phyloP scores from a whole-genome alignment of 2,329 filamentous ascomycete genomes.

The Mollisiaceae sp. region DNA sequence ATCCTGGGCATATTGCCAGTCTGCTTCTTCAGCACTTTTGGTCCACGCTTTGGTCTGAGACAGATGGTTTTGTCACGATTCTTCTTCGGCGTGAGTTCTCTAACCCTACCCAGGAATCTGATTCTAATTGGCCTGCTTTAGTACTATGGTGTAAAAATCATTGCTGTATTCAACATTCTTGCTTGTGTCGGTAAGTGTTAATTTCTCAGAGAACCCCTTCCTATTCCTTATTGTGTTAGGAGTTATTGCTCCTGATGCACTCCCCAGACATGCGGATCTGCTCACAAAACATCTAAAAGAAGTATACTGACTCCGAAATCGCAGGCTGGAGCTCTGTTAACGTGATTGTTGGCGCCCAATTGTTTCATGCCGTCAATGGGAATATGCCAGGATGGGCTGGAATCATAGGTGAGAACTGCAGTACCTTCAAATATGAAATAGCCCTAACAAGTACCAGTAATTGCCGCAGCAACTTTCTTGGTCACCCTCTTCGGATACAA shows the following conservation, averaged over 20 bases:
- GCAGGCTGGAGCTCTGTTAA: too few species aligned
- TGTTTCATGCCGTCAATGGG: slow-evolving; percentile 74
- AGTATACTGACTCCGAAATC: too few species aligned
- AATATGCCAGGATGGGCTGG: slow-evolving; percentile 74
- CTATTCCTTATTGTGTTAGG: too few species aligned
- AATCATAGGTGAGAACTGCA: slow-evolving; percentile 54
- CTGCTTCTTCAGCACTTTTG: slow-evolving; percentile 79
- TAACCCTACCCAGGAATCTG: neutral
- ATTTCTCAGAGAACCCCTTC: too few species aligned
- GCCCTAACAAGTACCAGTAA: slow-evolving; percentile 50
- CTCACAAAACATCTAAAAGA: too few species aligned
- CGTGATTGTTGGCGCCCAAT: slow-evolving; percentile 78
- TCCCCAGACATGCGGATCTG: too few species aligned
- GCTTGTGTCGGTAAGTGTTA: slow-evolving; percentile 77
- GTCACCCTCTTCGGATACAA: slow-evolving; percentile 78
- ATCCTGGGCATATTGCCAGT: slow-evolving; percentile 74
- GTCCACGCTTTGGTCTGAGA: slow-evolving; percentile 73
- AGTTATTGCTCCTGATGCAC: too few species aligned
- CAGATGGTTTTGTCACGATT: slow-evolving; percentile 83
- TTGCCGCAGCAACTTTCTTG: slow-evolving; percentile 69
- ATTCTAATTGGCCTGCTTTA: slow-evolving; percentile 16
- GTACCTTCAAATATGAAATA: neutral
- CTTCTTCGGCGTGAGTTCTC: slow-evolving; percentile 71
- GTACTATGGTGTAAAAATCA: slow-evolving; percentile 44
- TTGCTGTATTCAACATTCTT: slow-evolving; percentile 73